phyloP scores from a whole-genome alignment of 495 filamentous ascomycete genomes.

The Penicillium parvum region DNA sequence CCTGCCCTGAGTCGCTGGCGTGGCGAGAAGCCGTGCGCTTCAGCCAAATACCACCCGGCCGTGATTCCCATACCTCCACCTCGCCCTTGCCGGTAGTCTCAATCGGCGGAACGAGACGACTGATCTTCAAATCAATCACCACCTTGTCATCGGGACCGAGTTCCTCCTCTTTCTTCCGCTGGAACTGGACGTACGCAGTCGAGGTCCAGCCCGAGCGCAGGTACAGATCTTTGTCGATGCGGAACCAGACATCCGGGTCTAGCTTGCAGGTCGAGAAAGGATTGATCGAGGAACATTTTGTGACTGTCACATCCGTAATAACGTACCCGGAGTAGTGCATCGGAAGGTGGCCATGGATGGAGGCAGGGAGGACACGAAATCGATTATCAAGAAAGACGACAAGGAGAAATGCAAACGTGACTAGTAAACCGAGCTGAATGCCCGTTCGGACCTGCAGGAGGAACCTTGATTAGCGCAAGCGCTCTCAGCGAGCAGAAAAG shows the following conservation, averaged over 20 bases:
- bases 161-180: constrained; percentile 86
- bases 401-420: constrained; percentile 59
- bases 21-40: constrained; percentile 71
- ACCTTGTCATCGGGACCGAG: constrained; percentile 69
- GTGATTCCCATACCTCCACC: constrained; percentile 73
- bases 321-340: constrained; percentile 74
- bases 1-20: constrained; percentile 70
- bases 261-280: constrained; percentile 75
- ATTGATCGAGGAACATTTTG: constrained; percentile 69
- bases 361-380: constrained; percentile 75
- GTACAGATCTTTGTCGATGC: constrained; percentile 90
- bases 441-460: constrained; percentile 66
- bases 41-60: constrained; percentile 81
- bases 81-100: constrained; percentile 52
- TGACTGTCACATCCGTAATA: constrained; percentile 86
- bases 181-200: constrained; percentile 78
- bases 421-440: constrained; percentile 69
- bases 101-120: constrained; percentile 63
- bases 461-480: constrained; percentile 6
- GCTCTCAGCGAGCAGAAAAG: constrained; percentile 1
- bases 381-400: constrained; percentile 76
- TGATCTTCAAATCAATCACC: constrained; percentile 77
- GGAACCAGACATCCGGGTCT: constrained; percentile 70
- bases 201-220: constrained; percentile 67
- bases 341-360: constrained; percentile 77